phyloP scores from a whole-genome alignment of 2,329 filamentous ascomycete genomes.

The Herpotrichia juniperi region DNA sequence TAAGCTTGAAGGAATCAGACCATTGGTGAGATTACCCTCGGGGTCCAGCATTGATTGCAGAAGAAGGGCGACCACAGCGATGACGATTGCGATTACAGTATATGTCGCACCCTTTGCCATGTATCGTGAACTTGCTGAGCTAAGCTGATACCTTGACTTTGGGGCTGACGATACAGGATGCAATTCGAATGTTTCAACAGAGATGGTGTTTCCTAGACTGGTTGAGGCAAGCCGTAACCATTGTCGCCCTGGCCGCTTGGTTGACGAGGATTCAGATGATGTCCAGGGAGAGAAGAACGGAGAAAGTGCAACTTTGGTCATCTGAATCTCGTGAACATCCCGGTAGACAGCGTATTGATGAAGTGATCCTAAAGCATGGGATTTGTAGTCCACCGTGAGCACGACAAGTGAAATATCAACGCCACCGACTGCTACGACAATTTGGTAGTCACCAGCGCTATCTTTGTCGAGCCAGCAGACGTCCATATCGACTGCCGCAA shows the following conservation, averaged over 20 bases:
- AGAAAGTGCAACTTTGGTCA: slow-evolving; percentile 61
- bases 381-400: slow-evolving; percentile 76
- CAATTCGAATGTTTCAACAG: slow-evolving; percentile 80
- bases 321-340: slow-evolving; percentile 63
- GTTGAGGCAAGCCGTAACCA: slow-evolving; percentile 81
- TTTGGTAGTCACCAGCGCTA: slow-evolving; percentile 71
- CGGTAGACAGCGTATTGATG: slow-evolving; percentile 57
- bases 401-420: slow-evolving; percentile 80
- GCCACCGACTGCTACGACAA: slow-evolving; percentile 79
- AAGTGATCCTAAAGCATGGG: slow-evolving; percentile 52
- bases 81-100: slow-evolving; percentile 63
- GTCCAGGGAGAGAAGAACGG: slow-evolving; percentile 50
- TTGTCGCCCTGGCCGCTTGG: slow-evolving; percentile 52
- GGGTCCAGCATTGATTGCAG: slow-evolving; percentile 65
- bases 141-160: slow-evolving; percentile 71
- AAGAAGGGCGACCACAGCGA: slow-evolving; percentile 67
- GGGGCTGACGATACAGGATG: slow-evolving; percentile 54
- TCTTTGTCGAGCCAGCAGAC: slow-evolving; percentile 70
- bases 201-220: slow-evolving; percentile 78
- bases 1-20: slow-evolving; percentile 60
- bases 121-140: slow-evolving; percentile 56
- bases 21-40: slow-evolving; percentile 51
- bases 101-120: slow-evolving; percentile 62
- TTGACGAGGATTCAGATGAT: slow-evolving; percentile 22
- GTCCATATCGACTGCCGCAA: slow-evolving; percentile 78